Base-by-base conservation (phyloP, 441 rosid genomes). In the Monsonia emarginata region DNA sequence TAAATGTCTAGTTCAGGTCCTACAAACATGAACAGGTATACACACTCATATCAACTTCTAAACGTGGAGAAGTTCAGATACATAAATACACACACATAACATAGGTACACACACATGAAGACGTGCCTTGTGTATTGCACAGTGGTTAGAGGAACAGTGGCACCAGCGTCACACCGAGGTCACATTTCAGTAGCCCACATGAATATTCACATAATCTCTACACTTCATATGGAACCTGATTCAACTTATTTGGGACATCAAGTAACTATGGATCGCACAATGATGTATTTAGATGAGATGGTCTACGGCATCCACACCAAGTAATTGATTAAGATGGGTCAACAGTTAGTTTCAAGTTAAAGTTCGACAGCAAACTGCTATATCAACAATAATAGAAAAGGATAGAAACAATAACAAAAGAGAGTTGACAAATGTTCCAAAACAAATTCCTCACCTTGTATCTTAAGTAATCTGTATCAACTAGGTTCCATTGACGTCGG, bases 401-500 rank as follows among this genome's bases (percentile, higher is more conserved):
- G n/a, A 32, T 13, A 25, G 19, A 57, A 57, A 57, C 26, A 21
- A 28, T 32, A 46, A 65, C 34, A 63, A 21, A 60, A 13, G 22
- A 28, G 63, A 42, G 19, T 10, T 28, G 52, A 52, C 48, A 63
- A 59, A 59, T 26, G 59, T 25, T 32, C 54, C 11, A 34, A 60
- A 68, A 69, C 11, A 52, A 69, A 60, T 25, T 18, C 4, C 73
- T 31, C 65, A 87, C 96, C 96, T 85, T 89, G 76, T 84, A 89
- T 84, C 91, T 79, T 78, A 89, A 75, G 75, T 85, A 79, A 61
- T 85, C 87, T 21, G 79, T 61, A 57, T 87, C 91, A 61, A 72
- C 83, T 44, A 89, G 85, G 74, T 79, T 67, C 96, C 93, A 87
- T 27, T 84, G 89, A 61, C 93, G 86, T 76, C 89, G 84, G 74